Evolutionary conservation across 2,329 filamentous ascomycete genomes (phyloP).

Genomic region (Monosporascus sp.): DNA sequence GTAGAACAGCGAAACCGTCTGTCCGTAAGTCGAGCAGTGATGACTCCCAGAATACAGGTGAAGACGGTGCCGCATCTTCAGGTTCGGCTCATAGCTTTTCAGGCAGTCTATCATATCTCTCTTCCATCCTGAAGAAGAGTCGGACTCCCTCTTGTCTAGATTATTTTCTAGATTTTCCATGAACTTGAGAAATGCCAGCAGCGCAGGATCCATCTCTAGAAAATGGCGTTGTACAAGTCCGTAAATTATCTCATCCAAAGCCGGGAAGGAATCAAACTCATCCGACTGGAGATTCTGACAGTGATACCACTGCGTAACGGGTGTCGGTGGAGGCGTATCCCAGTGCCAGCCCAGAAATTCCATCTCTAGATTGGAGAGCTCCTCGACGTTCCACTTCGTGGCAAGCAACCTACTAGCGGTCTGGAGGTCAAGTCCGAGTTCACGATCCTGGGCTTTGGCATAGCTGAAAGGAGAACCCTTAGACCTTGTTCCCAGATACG

Average conservation of each 20-base stretch:
- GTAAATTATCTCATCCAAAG: constrained; percentile 1
- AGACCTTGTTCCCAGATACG: constrained; percentile 5
- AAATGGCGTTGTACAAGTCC: constrained; percentile 13
- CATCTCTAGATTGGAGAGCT: not conserved
- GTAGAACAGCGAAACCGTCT: constrained; percentile 30
- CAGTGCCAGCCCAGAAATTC: not conserved
- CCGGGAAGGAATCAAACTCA: constrained; percentile 4
- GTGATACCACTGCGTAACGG: not conserved
- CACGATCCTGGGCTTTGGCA: constrained; percentile 15
- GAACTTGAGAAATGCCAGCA: constrained; percentile 8
- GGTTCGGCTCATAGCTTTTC: constrained; percentile 5
- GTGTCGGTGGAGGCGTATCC: not conserved
- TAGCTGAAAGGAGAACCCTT: constrained; percentile 6
- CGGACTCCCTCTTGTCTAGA: too few species aligned
- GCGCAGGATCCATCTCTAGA: constrained; percentile 10
- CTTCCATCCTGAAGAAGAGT: constrained; percentile 10
- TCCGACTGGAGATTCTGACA: not conserved
- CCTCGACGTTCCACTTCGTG: constrained; percentile 10
- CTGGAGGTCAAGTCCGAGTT: constrained; percentile 22
- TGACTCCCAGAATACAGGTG: constrained; percentile 17
- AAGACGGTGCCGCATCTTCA: constrained; percentile 7
- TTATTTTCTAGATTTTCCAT: not conserved
- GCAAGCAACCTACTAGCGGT: constrained; percentile 20
- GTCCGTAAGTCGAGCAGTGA: constrained; percentile 33
- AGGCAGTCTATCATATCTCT: constrained; percentile 15